Evolutionary conservation across 2,329 filamentous ascomycete genomes (phyloP).

Genomic region (Aspergillus persii): DNA sequence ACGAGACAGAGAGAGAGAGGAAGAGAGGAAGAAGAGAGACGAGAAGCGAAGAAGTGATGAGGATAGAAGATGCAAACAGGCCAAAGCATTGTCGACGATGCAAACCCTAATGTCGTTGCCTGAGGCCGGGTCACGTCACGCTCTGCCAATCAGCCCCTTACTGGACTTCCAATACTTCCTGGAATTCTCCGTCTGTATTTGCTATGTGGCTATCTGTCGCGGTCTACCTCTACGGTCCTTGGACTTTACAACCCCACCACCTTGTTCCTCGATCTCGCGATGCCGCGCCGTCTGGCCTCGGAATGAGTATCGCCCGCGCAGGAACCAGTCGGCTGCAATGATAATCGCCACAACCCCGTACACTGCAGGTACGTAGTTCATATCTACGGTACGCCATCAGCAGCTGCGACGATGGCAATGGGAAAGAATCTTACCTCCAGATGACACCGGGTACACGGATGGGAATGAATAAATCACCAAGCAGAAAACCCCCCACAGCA

Average conservation of each 20-base stretch:
- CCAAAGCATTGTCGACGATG: background rate
- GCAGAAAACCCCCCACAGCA: conserved; percentile 46
- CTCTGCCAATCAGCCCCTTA: background rate
- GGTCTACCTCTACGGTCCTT: background rate
- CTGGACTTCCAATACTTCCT: background rate
- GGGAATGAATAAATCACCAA: conserved; percentile 36
- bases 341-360: conserved; percentile 27
- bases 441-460: conserved; percentile 24
- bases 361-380: conserved; percentile 41
- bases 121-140: background rate
- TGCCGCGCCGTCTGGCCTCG: conserved; percentile 21
- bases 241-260: background rate
- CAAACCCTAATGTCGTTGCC: background rate
- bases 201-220: background rate
- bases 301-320: conserved; percentile 26
- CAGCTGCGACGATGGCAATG: background rate
- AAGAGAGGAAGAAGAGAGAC: background rate
- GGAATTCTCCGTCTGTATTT: background rate
- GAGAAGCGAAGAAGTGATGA: background rate
- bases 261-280: conserved; percentile 3
- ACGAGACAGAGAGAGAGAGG: background rate
- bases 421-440: conserved; percentile 27
- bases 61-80: no score
- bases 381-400: conserved; percentile 19
- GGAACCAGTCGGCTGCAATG: conserved; percentile 31